A percentile compares a stretch with the other conserved stretches of the same genome.
phyloP scores from a whole-genome alignment of 2,329 filamentous ascomycete species.

The Aspergillus sp. region DNA sequence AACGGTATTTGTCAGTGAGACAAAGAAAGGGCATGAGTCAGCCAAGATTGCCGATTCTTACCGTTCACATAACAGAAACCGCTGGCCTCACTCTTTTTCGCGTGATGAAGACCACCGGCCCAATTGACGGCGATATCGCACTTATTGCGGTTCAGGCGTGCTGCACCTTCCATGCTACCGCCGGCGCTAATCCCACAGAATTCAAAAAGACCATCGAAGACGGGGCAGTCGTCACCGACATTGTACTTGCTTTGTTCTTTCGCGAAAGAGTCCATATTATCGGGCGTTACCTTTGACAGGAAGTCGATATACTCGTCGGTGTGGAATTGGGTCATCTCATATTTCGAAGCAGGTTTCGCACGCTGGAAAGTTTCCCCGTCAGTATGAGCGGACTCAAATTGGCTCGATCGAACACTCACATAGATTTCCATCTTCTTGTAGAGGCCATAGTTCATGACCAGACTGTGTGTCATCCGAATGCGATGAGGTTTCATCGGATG shows the following conservation, averaged over 20 bases:
- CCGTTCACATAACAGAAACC: constrained; percentile 98
- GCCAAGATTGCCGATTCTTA: constrained; percentile 15
- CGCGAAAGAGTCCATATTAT: constrained; percentile 94
- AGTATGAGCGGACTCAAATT: constrained; percentile 6
- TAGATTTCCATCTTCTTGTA: constrained; percentile 74
- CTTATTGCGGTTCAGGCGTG: constrained; percentile 65
- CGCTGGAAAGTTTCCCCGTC: constrained; percentile 51
- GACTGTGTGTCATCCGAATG: constrained; percentile 63
- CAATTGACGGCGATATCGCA: constrained; percentile 74
- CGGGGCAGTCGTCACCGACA: constrained; percentile 62
- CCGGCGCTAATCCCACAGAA: constrained; percentile 69
- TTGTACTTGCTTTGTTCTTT: constrained; percentile 84
- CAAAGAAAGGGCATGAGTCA: background rate
- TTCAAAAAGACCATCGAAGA: constrained; percentile 68
- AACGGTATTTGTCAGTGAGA: constrained; percentile 11
- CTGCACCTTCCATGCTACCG: constrained; percentile 68
- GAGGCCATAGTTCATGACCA: constrained; percentile 71
- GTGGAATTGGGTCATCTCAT: constrained; percentile 72
- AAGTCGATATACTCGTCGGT: constrained; percentile 73
- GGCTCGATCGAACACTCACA: constrained; percentile 38
- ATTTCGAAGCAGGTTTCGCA: constrained; percentile 71
- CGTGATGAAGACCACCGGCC: constrained; percentile 95
- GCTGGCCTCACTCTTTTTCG: constrained; percentile 89
- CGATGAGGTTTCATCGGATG: constrained; percentile 67
- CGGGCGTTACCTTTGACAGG: constrained; percentile 83